Evolutionary conservation across 805 yeast species (phyloP).

Genomic region (Cyberlindnera galapagoensis): DNA sequence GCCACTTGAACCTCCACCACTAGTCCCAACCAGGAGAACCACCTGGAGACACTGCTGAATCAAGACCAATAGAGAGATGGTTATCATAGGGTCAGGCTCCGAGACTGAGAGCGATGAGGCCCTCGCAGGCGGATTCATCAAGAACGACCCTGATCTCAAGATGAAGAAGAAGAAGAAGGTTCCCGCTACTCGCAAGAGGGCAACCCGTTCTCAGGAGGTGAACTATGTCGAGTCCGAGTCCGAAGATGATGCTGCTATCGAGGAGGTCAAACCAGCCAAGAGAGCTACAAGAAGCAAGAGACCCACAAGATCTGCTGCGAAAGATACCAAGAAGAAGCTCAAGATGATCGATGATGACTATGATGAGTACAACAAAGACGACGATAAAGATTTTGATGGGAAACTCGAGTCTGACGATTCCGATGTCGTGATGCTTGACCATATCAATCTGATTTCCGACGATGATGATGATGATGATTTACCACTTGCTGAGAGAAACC

Average conservation of each 20-base stretch:
- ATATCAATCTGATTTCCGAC: constrained; percentile 13
- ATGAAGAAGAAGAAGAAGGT: constrained; percentile 1
- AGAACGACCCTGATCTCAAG: constrained; percentile 22
- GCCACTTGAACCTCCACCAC: no score
- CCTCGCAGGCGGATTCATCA: constrained; percentile 22
- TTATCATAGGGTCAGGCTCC: constrained; percentile 6
- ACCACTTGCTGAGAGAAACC: constrained; percentile 8
- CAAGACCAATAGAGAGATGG: no score
- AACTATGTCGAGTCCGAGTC: constrained; percentile 8
- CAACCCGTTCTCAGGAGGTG: constrained; percentile 6
- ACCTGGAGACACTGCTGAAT: no score
- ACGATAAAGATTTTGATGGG: constrained; percentile 25
- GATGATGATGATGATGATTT: constrained; percentile 8
- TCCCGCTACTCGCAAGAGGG: constrained; percentile 1
- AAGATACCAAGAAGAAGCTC: constrained; percentile 22
- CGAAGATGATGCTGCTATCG: constrained; percentile 1
- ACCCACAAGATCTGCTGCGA: constrained; percentile 22
- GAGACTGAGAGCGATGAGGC: constrained; percentile 21
- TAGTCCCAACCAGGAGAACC: no score
- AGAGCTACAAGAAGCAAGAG: constrained; percentile 6
- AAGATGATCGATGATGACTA: constrained; percentile 27
- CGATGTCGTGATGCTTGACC: constrained; percentile 19
- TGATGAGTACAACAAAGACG: constrained; percentile 26
- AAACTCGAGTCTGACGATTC: constrained; percentile 23
- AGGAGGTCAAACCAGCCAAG: background rate